Evolutionary conservation across 805 yeast species (phyloP), one percentile per base, ranked within the genome.

Genomic region (Geotrichum ghanense): DNA sequence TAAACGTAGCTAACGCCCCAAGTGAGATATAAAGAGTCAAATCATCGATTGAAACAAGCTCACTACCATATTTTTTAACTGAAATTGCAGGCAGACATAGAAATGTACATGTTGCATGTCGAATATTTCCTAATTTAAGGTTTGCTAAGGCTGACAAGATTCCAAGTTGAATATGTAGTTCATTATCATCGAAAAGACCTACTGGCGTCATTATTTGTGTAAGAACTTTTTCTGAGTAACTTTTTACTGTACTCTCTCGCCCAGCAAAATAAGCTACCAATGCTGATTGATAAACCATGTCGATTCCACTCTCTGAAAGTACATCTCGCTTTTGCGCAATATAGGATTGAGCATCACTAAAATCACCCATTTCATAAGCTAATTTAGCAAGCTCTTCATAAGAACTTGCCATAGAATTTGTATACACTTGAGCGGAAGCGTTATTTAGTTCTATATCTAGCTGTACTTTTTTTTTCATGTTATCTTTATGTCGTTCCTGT

Each of bases 1-100:
- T 22, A 17, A 50, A 41, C 24, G 52, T 35, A 4, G 52, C 55
- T 42, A 52, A 41, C 6, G 50, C 55, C 22, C 48, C 42, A 22
- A 51, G 22, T 10, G 51, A 47, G 34, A 45, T 48, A 31, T 50
- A 50, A 7, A 45, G 41, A n/a, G 48, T 48, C 4, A 52, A 12
- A 22, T 47, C 50, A 22, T 31, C 19, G 16, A 19, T 12, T n/a
- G 16, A 7, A 10, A 31, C 37, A 9, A 31, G 16, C 12, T 31
- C 37, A 31, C 19, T 31, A 6, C 37, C 37, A 31, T 31, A 19
- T 12, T 31, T 19, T n/a, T 6, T 19, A 31, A 31, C 37, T 19
- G 16, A n/a, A 10, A 6, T n/a, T 6, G 37, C 19, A 6, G 16
- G 19, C 17, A 31, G 4, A 12, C 16, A n/a, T 7, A 31, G 37